Percentiles rank a stretch among this genome's conserved stretches.
Conservation (phyloP, 164 flowering plant genomes). For the Nymphaea colorata region DNA sequence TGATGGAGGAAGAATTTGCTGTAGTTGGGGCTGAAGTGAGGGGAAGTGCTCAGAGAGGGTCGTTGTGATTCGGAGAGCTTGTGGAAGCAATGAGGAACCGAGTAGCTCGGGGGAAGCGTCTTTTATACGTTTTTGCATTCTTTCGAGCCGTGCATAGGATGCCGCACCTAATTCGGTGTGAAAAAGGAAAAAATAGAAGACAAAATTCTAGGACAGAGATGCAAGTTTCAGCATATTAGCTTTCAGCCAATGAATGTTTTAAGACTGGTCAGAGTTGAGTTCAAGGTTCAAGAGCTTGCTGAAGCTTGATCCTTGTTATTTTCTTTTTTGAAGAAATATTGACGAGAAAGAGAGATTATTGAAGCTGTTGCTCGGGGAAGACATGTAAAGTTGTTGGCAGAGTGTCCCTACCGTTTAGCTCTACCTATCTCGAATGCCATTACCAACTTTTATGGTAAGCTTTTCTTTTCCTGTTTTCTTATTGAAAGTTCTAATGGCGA, state of each 20-base stretch:
- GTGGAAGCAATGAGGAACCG: conserved; percentile 44
- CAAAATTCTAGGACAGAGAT: too few relatives aligned
- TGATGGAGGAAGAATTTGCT: not conserved
- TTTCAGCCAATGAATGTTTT: not conserved
- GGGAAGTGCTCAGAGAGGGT: not conserved
- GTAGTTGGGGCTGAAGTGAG: not conserved
- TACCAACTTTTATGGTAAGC: conserved; percentile 78
- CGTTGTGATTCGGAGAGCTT: conserved; percentile 42
- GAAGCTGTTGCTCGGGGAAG: conserved; percentile 89
- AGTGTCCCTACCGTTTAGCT: conserved; percentile 57
- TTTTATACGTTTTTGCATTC: conserved; percentile 5
- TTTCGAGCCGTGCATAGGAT: not conserved
- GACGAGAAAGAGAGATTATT: conserved; percentile 88
- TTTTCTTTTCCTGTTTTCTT: not conserved
- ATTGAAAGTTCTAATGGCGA: not conserved
- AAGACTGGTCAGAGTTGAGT: not conserved
- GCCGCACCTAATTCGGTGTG: too few relatives aligned
- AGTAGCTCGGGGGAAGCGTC: conserved; percentile 43
- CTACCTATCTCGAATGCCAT: conserved; percentile 85
- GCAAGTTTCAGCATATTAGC: not conserved
- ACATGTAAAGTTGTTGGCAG: conserved; percentile 92
- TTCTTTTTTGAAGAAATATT: conserved; percentile 37
- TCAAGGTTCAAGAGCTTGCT: not conserved
- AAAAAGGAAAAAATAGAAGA: not conserved
- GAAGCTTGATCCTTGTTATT: not conserved